Base-by-base conservation (phyloP, 2,329 filamentous ascomycete genomes). In the Aspergillus texensis region DNA sequence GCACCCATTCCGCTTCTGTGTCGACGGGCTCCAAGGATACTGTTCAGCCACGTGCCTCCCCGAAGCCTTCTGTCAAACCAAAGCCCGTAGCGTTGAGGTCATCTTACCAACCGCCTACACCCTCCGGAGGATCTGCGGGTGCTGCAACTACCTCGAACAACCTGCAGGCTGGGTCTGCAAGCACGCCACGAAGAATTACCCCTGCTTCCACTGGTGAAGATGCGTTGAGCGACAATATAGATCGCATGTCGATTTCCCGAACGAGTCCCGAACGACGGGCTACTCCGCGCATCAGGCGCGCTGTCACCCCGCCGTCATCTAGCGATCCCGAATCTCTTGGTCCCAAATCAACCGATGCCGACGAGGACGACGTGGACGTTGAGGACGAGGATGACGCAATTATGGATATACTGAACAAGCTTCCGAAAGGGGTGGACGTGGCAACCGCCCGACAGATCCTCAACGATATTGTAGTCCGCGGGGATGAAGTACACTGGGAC, bases 401-500 rank as follows among this genome's bases (percentile, higher is more conserved):
- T 66, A 81, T 83, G 56, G 77, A 84, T 10, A 82, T 96, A 26
- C 81, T 97, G 72, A 93, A 91, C 72, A 89, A 90, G 62, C 79
- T 98, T 1, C 94, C 94, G 0, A 85, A 89, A 59, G 93, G 93
- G 0, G 87, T 97, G 3, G 95, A 99, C 73, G 86, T 90, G 68
- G 82, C 85, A 30, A 91, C 94, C 4, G 95, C 94, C 0, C 91
- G 92, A 72, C 93, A 97, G 66, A 97, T 99, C 34, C 84, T 98
- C 62, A 97, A 97, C 72, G 95, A 99, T 69, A 96, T 99, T 64
- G 91, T 99, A 3, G 90, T 98, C 16, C 88, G 94, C 66, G 95
- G 95, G 8, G 95, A 99, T 71, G 91, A 96, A 74, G 95, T 99
- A 2, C 92, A 91, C 71, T 99, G 95, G 95, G 86, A 88, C 55